phyloP scores from a whole-genome alignment of 306 rosid species.

The Castanospermum australe region DNA sequence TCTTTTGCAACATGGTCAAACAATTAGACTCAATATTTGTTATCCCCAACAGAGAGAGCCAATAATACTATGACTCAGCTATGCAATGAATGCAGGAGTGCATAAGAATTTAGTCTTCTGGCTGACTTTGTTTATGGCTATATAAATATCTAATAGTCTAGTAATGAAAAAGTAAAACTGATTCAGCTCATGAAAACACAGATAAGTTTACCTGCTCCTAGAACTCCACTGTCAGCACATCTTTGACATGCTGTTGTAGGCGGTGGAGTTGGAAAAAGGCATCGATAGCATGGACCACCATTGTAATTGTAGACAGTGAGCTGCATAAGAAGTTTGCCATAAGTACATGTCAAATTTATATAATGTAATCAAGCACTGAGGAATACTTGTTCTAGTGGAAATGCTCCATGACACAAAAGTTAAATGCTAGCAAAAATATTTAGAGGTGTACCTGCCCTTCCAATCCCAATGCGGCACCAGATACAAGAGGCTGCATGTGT shows the following conservation, averaged over 20 bases:
- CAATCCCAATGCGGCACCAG: slow-evolving; percentile 96
- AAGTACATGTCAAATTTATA: neutral
- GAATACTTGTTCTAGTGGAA: neutral
- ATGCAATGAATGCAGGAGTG: neutral
- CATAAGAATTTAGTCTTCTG: neutral
- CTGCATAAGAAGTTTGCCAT: slow-evolving; percentile 43
- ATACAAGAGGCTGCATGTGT: slow-evolving; percentile 88
- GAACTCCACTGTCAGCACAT: slow-evolving; percentile 91
- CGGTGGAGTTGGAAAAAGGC: slow-evolving; percentile 93
- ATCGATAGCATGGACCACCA: slow-evolving; percentile 90
- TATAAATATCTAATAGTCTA: neutral
- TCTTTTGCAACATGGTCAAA: neutral
- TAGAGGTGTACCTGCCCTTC: slow-evolving; percentile 87
- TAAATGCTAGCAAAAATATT: neutral
- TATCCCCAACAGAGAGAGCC: neutral
- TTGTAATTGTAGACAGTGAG: slow-evolving; percentile 90
- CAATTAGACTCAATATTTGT: neutral
- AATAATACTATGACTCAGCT: neutral
- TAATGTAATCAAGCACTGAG: neutral
- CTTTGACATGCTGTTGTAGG: slow-evolving; percentile 96
- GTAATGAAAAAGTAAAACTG: neutral
- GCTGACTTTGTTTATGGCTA: neutral
- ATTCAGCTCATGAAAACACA: neutral
- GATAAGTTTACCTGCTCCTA: slow-evolving; percentile 77
- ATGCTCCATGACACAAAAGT: neutral